These are phyloP conservation scores for Pyrenophora seminiperda DNA, from an alignment of 2,329 filamentous ascomycete species.

Conservation along the genomic window DNA sequence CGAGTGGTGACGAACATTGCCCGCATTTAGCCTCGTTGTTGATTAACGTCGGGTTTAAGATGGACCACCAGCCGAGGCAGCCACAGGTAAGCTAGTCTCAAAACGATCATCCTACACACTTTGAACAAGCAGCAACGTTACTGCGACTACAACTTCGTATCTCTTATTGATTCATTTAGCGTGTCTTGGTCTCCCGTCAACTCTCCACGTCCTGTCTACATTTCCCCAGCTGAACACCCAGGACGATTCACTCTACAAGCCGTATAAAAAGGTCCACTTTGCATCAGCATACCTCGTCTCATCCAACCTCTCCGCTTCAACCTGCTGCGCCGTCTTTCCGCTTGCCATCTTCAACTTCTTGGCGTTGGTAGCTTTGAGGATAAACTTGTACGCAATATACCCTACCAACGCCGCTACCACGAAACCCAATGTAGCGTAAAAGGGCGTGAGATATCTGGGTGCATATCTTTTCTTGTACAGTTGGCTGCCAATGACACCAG, in stretches of 20 bases:
- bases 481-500: constrained; percentile 29
- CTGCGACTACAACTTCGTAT: too few relatives aligned
- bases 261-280: constrained; percentile 36
- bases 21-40: too few relatives aligned
- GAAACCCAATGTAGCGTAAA: constrained; percentile 31
- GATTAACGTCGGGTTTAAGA: too few relatives aligned
- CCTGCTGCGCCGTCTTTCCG: constrained; percentile 15
- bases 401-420: constrained; percentile 26
- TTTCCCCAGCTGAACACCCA: too few relatives aligned
- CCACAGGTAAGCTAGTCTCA: too few relatives aligned
- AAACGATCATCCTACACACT: too few relatives aligned
- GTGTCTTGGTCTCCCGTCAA: too few relatives aligned
- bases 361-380: constrained; percentile 22
- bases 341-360: constrained; percentile 19
- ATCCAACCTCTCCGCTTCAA: constrained; percentile 27
- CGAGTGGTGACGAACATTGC: too few relatives aligned
- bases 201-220: too few relatives aligned
- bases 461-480: constrained; percentile 26
- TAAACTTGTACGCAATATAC: constrained; percentile 27
- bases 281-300: constrained; percentile 26
- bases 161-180: too few relatives aligned
- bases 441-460: constrained; percentile 24
- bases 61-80: too few relatives aligned
- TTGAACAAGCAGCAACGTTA: too few relatives aligned
- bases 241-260: constrained; percentile 16